A percentile compares a stretch with the other conserved stretches of the same genome.
phyloP scores from a whole-genome alignment of 208 protist species.

The Crithidia expoeki region DNA sequence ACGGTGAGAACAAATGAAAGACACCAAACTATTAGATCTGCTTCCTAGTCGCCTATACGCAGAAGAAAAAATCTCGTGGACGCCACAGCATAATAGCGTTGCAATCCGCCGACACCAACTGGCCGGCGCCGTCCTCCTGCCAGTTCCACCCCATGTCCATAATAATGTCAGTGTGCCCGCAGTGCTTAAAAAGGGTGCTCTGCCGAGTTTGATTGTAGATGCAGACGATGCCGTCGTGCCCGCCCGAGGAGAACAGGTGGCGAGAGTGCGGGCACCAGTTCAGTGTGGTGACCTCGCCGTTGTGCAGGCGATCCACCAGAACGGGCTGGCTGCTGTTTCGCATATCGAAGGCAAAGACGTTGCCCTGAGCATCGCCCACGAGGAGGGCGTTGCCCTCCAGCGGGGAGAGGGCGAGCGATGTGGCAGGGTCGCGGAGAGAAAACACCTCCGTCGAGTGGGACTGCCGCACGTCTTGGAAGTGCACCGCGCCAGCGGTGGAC shows the following conservation, averaged over 20 bases:
- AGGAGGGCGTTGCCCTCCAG: slow-evolving; percentile 63
- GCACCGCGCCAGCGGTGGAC: slow-evolving; percentile 51
- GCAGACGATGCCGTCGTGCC: slow-evolving; percentile 75
- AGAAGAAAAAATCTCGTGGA: slow-evolving; percentile 84
- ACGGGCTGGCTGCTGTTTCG: slow-evolving; percentile 60
- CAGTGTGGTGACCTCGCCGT: slow-evolving; percentile 62
- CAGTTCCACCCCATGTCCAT: slow-evolving; percentile 90
- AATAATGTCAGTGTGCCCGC: slow-evolving; percentile 81
- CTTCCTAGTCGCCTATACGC: slow-evolving; percentile 6
- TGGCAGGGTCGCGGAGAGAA: slow-evolving; percentile 40
- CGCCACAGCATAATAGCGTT: slow-evolving; percentile 91
- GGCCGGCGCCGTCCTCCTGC: slow-evolving; percentile 79
- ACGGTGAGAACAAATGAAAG: no score
- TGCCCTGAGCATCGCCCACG: slow-evolving; percentile 59
- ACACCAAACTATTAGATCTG: background rate
- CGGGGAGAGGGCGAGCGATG: slow-evolving; percentile 56
- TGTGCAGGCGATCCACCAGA: slow-evolving; percentile 51
- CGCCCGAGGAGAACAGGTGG: slow-evolving; percentile 79
- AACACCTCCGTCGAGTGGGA: slow-evolving; percentile 51
- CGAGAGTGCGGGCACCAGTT: slow-evolving; percentile 88
- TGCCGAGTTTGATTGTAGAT: slow-evolving; percentile 67
- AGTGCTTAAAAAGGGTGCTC: slow-evolving; percentile 81
- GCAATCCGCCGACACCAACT: slow-evolving; percentile 78
- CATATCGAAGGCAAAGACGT: slow-evolving; percentile 72
- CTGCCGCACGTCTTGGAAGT: slow-evolving; percentile 59